Base-by-base conservation (phyloP, 139 green algal genomes). In the Mesotaenium endlicherianum region DNA sequence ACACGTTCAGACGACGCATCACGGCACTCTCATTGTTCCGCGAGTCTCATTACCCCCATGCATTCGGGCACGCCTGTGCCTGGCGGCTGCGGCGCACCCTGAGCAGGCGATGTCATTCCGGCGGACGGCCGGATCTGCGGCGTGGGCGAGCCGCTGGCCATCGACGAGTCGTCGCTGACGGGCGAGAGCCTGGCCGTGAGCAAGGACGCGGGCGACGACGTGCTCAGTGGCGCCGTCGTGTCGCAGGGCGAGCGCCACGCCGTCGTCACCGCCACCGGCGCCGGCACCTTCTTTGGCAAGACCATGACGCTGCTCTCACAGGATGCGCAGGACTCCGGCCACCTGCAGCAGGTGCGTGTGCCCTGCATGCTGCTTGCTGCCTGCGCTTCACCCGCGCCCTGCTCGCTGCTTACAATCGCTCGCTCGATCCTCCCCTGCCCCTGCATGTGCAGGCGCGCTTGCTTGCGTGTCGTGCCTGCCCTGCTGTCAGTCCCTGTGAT, bases 251-350 rank as follows among this genome's bases (percentile, higher is more conserved):
- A 97, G 88, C 86, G 89, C 45, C 88, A 97, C 42, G 90, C 88
- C 26, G 89, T 95, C 40, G 82, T 97, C 39, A 83, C 93, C 45
- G 91, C 90, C 1, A 45, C 91, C 95, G 72, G 82, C 44, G 55
- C 42, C 40, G 87, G 96, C 88, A 97, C 94, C 64, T 97, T 97
- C 91, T 97, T 97, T 79, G 93, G 93, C n/a, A 93, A 92, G 49
- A 92, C 94, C 38, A 94, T n/a, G n/a, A n/a, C n/a, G n/a, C n/a
- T n/a, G n/a, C n/a, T n/a, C n/a, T n/a, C n/a, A n/a, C n/a, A n/a
- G n/a, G n/a, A n/a, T n/a, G n/a, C 64, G 30, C 92, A 97, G 77
- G 92, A 93, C 60, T 89, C 92, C 8, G 92, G 91, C 74, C 95
- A 97, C 87, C 72, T 97, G 11, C 91, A 95, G 77, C 3, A 77